Conservation (phyloP, 164 flowering plant species). For the Sextonia rubra region DNA sequence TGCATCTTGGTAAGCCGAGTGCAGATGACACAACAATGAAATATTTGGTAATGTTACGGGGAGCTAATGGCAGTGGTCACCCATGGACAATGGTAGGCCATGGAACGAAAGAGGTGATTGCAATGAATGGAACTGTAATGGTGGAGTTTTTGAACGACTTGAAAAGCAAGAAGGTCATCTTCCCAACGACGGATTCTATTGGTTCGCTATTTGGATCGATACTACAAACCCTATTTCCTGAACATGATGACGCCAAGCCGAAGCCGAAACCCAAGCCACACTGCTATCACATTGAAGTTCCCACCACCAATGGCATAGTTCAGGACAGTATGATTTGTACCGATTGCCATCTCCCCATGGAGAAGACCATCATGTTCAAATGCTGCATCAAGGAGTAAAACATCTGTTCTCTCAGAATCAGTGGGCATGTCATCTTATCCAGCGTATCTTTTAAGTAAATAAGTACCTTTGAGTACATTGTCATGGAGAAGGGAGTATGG, state of each 20-base stretch:
- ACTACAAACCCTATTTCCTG: conserved; percentile 20
- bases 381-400: conserved; percentile 37
- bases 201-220: conserved; percentile 32
- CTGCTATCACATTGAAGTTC: conserved; percentile 64
- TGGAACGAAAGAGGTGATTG: conserved; percentile 42
- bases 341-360: conserved; percentile 67
- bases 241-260: conserved; percentile 11
- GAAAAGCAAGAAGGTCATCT: conserved; percentile 32
- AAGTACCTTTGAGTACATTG: too few species aligned
- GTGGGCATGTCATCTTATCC: too few species aligned
- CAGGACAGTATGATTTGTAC: conserved; percentile 49
- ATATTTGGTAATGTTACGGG: conserved; percentile 43
- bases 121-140: conserved; percentile 41
- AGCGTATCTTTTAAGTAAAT: too few species aligned
- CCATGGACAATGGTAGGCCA: conserved; percentile 61
- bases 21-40: conserved; percentile 40
- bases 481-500: too few species aligned
- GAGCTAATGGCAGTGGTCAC: conserved; percentile 40
- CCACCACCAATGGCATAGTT: conserved; percentile 37
- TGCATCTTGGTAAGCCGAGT: conserved; percentile 32
- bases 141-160: conserved; percentile 20
- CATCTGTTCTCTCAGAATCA: too few species aligned
- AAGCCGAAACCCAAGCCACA: conserved; percentile 3
- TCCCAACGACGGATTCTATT: conserved; percentile 30
- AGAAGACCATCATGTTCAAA: conserved; percentile 68